Evolutionary conservation across 495 filamentous ascomycete genomes (phyloP).

Genomic region (Cenococcum geophilum): DNA sequence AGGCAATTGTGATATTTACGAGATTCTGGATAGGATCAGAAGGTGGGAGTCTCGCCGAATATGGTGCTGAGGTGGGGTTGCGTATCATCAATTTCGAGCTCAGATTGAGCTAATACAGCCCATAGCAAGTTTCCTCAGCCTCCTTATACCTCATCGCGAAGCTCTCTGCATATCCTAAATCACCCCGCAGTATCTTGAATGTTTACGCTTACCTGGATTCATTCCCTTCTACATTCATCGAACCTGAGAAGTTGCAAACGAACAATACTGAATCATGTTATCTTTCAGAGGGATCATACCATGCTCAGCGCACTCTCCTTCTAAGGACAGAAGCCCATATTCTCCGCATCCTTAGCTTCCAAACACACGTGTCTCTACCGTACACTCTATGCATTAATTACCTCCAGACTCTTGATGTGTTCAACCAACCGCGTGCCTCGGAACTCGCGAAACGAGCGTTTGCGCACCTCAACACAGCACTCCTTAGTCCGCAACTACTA

Average conservation of each 20-base stretch:
- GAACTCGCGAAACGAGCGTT: slow-evolving; percentile 57
- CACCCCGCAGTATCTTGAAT: slow-evolving; percentile 71
- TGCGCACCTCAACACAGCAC: slow-evolving; percentile 71
- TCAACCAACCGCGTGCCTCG: slow-evolving; percentile 33
- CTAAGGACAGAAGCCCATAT: slow-evolving; percentile 67
- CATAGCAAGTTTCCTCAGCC: slow-evolving; percentile 73
- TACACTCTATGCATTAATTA: slow-evolving; percentile 89
- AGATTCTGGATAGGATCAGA: slow-evolving; percentile 74
- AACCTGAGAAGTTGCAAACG: slow-evolving; percentile 38
- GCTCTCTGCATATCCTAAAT: slow-evolving; percentile 67
- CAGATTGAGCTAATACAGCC: neutral
- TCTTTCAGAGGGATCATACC: slow-evolving; percentile 67
- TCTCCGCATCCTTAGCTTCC: slow-evolving; percentile 68
- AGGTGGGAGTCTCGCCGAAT: slow-evolving; percentile 55
- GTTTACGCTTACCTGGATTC: slow-evolving; percentile 80
- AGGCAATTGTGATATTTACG: slow-evolving; percentile 81
- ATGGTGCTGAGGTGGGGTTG: slow-evolving; percentile 48
- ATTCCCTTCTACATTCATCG: slow-evolving; percentile 54
- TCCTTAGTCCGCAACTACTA: slow-evolving; percentile 81
- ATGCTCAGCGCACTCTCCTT: slow-evolving; percentile 53
- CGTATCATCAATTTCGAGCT: neutral
- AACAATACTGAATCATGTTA: slow-evolving; percentile 57
- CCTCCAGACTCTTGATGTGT: slow-evolving; percentile 75
- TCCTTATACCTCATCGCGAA: slow-evolving; percentile 79
- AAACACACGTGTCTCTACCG: slow-evolving; percentile 76